These are phyloP conservation scores for Kurtzmaniella quercitrusa DNA, from an alignment of 1,139 yeast species.

Conservation along the genomic window DNA sequence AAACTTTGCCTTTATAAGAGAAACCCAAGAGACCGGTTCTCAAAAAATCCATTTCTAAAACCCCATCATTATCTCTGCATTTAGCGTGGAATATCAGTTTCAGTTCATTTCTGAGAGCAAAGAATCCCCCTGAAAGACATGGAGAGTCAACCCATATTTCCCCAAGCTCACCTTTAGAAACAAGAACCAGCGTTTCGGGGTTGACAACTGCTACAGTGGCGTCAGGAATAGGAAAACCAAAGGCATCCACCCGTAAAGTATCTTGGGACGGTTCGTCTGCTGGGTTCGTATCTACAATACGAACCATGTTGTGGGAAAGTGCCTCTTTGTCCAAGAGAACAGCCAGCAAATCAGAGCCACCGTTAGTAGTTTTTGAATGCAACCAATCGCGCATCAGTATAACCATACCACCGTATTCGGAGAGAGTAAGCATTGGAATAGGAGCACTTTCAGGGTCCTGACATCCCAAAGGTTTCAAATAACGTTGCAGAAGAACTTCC, in stretches of 20 bases:
- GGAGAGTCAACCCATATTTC: conserved; percentile 94
- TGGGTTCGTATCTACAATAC: conserved; percentile 61
- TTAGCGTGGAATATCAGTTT: conserved; percentile 78
- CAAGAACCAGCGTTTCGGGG: conserved; percentile 76
- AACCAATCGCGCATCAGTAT: conserved; percentile 90
- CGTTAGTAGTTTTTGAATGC: conserved; percentile 26
- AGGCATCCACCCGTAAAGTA: conserved; percentile 73
- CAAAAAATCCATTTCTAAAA: conserved; percentile 71
- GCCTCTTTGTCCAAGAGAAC: conserved; percentile 79
- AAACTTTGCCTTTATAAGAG: conserved; percentile 79
- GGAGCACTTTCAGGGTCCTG: conserved; percentile 71
- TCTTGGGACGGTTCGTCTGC: conserved; percentile 50
- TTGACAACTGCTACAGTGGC: conserved; percentile 91
- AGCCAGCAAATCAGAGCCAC: conserved; percentile 50
- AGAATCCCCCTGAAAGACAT: conserved; percentile 83
- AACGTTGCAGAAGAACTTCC: conserved; percentile 85
- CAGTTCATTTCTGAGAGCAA: conserved; percentile 68
- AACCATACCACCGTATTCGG: conserved; percentile 96
- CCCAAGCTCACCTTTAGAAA: conserved; percentile 78
- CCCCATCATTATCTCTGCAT: conserved; percentile 67
- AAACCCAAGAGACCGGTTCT: conserved; percentile 92
- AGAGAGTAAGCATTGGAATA: conserved; percentile 83
- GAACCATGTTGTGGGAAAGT: conserved; percentile 71
- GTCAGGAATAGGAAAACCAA: conserved; percentile 93
- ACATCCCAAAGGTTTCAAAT: conserved; percentile 89